Evolutionary conservation across 352 stramenopile species (phyloP).

Genomic region (Phytophthora kernoviae): DNA sequence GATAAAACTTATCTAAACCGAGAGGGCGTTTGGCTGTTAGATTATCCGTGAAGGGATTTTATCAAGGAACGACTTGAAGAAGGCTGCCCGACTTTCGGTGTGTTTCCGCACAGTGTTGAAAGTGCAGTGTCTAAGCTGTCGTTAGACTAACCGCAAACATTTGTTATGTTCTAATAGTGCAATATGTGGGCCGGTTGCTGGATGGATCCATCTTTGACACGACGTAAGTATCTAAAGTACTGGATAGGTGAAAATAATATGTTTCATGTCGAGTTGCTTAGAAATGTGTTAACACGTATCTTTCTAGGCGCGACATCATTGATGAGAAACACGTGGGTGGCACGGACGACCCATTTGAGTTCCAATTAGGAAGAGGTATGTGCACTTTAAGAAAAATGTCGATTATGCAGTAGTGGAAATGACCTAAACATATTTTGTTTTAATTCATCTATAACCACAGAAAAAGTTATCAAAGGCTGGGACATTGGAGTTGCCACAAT

Average conservation of each 20-base stretch:
- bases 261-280: background rate
- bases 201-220: constrained; percentile 90
- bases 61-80: constrained; percentile 68
- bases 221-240: constrained; percentile 43
- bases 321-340: constrained; percentile 83
- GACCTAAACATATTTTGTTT: background rate
- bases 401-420: constrained; percentile 1
- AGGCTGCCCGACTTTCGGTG: constrained; percentile 81
- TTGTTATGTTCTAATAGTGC: constrained; percentile 44
- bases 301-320: constrained; percentile 68
- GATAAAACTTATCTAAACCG: background rate
- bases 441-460: constrained; percentile 23
- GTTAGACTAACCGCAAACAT: background rate
- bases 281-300: background rate
- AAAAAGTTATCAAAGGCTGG: constrained; percentile 89
- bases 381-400: constrained; percentile 7
- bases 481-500: constrained; percentile 87
- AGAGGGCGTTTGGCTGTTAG: constrained; percentile 14
- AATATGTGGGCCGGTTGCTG: constrained; percentile 82
- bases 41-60: constrained; percentile 62
- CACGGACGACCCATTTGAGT: constrained; percentile 87
- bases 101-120: background rate
- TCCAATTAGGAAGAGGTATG: constrained; percentile 76
- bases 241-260: background rate
- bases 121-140: too few species aligned